A percentile compares a stretch with the other conserved stretches of the same genome.
phyloP scores from a whole-genome alignment of 768 basidiomycete genomes.

The Rhizopogon vesiculosus region DNA sequence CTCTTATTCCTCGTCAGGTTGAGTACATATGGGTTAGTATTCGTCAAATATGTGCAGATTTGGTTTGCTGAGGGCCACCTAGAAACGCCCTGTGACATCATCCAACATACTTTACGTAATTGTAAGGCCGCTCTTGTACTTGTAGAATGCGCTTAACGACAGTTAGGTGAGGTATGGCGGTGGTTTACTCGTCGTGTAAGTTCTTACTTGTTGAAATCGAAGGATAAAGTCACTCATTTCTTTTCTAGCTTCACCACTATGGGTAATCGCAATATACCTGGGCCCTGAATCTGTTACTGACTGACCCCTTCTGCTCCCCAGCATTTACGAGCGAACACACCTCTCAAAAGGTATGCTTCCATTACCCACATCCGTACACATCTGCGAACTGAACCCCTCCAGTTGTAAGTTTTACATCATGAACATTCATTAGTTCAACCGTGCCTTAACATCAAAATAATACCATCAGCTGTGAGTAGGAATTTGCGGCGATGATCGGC shows the following conservation, averaged over 20 bases:
- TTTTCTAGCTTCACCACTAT: background rate
- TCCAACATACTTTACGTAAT: background rate
- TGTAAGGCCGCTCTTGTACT: background rate
- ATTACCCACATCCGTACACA: background rate
- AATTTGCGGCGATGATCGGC: background rate
- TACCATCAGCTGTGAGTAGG: background rate
- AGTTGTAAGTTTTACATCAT: background rate
- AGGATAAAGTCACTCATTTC: background rate
- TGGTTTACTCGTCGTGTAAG: background rate
- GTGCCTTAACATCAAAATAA: background rate
- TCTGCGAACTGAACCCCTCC: background rate
- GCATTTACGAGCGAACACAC: background rate
- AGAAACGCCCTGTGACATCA: background rate
- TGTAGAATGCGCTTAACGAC: background rate
- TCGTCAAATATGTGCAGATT: background rate
- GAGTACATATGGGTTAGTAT: background rate
- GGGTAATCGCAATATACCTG: background rate
- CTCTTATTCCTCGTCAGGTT: background rate
- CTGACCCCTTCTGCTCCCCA: background rate
- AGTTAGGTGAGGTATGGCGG: background rate
- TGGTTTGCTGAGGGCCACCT: background rate
- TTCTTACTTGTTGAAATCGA: background rate
- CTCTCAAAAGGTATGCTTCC: background rate
- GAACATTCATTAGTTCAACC: background rate
- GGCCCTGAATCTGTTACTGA: background rate